These are phyloP conservation scores for Populus davidiana DNA, from an alignment of 345 rosid species.

Conservation along the genomic window DNA sequence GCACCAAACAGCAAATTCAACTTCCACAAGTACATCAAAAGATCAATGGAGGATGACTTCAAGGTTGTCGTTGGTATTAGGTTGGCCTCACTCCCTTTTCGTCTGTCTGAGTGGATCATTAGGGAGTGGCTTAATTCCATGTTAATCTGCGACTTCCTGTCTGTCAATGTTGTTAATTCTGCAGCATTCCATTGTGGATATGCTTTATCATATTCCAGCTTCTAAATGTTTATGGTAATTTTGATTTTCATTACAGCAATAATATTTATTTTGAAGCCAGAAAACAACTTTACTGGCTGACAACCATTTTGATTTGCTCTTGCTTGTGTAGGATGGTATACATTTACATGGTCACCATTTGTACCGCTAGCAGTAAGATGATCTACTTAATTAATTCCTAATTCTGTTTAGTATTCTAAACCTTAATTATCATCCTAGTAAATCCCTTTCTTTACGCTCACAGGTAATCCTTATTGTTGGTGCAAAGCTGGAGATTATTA, in stretches of 20 bases:
- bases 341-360: slow-evolving; percentile 29
- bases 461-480: slow-evolving; percentile 40
- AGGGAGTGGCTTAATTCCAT: not conserved
- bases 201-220: slow-evolving; percentile 34
- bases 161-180: not conserved
- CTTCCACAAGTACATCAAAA: slow-evolving; percentile 39
- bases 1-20: slow-evolving; percentile 35
- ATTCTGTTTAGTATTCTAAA: not conserved
- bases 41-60: slow-evolving; percentile 47
- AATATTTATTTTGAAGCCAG: too few species aligned
- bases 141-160: not conserved
- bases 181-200: slow-evolving; percentile 41
- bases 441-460: not conserved
- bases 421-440: too few species aligned
- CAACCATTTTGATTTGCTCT: not conserved
- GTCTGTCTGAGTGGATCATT: not conserved
- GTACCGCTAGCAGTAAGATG: slow-evolving; percentile 30
- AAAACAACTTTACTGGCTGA: not conserved
- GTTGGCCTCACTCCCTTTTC: not conserved
- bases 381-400: not conserved
- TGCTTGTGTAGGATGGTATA: slow-evolving; percentile 26
- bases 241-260: too few species aligned
- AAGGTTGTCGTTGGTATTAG: slow-evolving; percentile 26
- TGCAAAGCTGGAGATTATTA: slow-evolving; percentile 37
- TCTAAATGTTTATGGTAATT: slow-evolving; percentile 28